phyloP scores from a whole-genome alignment of 768 basidiomycete species.

The Arthromyces matolae region DNA sequence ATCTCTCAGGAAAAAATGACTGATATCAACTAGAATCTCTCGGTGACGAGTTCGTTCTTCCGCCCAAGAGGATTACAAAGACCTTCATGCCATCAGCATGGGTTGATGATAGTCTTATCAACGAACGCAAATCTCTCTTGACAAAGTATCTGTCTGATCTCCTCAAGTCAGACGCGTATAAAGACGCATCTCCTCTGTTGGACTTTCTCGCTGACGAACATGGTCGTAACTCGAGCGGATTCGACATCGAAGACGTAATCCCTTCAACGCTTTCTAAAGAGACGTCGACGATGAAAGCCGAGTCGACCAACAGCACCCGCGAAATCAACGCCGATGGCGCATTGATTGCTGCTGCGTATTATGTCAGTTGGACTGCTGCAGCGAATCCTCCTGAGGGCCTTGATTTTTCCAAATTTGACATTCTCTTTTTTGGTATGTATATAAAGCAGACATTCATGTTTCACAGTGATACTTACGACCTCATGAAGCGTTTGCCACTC shows the following conservation, averaged over 20 bases:
- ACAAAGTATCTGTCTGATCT: conserved; percentile 39
- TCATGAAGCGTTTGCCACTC: conserved; percentile 62
- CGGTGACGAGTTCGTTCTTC: conserved; percentile 37
- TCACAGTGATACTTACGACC: not conserved
- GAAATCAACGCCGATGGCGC: conserved; percentile 24
- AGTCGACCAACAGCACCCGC: conserved; percentile 8
- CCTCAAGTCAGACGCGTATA: conserved; percentile 33
- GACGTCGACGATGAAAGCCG: conserved; percentile 24
- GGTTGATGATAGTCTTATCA: conserved; percentile 49
- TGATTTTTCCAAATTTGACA: conserved; percentile 63
- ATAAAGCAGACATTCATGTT: not conserved
- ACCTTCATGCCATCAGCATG: conserved; percentile 49
- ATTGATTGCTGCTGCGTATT: conserved; percentile 43
- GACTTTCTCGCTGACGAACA: conserved; percentile 35
- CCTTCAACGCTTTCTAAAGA: conserved; percentile 44
- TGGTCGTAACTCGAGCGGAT: conserved; percentile 19
- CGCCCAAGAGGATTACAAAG: conserved; percentile 50
- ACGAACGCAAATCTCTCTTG: conserved; percentile 48
- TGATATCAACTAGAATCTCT: conserved; percentile 19
- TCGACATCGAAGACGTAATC: conserved; percentile 43
- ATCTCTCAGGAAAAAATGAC: too few species aligned
- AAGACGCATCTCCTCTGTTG: conserved; percentile 29
- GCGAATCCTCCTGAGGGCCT: conserved; percentile 52
- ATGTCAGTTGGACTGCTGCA: conserved; percentile 47
- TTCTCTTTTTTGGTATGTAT: conserved; percentile 59